Percentiles rank a stretch among this genome's conserved stretches.
phyloP scores from a whole-genome alignment of 2,329 filamentous ascomycete species.

The Elsinoe fawcettii region DNA sequence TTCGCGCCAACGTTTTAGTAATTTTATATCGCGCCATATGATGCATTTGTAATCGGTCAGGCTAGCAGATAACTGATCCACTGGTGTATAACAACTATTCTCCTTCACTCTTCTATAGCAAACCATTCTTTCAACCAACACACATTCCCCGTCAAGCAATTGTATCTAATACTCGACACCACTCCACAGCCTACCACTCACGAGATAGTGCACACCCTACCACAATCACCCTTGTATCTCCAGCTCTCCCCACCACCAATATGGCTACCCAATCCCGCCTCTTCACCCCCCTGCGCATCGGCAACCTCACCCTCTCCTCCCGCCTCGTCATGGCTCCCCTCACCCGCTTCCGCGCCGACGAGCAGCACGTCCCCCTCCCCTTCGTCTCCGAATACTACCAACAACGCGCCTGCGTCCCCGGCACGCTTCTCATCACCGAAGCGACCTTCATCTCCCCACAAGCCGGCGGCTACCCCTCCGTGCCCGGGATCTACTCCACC shows the following conservation, averaged over 20 bases:
- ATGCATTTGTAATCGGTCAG: constrained; percentile 7
- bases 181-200: neutral
- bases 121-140: neutral
- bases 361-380: constrained; percentile 40
- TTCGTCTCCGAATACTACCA: constrained; percentile 18
- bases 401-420: constrained; percentile 31
- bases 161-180: neutral
- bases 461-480: constrained; percentile 43
- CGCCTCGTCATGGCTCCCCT: constrained; percentile 51
- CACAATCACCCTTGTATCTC: neutral
- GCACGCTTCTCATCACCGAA: constrained; percentile 53
- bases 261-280: constrained; percentile 21
- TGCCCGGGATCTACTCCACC: constrained; percentile 51
- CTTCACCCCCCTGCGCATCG: constrained; percentile 38
- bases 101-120: neutral
- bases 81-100: neutral
- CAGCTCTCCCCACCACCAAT: neutral
- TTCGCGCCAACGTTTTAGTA: neutral
- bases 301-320: constrained; percentile 35
- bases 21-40: neutral
- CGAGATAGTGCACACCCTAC: no score
- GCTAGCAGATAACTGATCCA: neutral
- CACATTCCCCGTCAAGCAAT: neutral
- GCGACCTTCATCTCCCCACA: constrained; percentile 45
- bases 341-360: constrained; percentile 41